Conservation (phyloP, 2,329 filamentous ascomycete genomes). For the Diaporthe helianthi region DNA sequence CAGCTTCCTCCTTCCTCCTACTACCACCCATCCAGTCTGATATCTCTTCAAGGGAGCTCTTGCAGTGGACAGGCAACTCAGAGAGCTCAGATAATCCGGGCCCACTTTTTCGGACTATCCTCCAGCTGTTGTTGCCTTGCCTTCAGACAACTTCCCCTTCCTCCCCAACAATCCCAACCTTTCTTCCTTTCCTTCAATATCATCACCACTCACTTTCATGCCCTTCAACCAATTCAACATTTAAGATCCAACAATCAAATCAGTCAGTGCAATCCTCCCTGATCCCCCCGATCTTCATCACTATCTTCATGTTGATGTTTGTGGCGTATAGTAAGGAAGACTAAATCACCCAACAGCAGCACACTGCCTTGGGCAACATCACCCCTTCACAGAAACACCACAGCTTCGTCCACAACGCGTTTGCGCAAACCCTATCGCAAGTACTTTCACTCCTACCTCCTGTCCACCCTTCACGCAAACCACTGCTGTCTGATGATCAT, state of each 20-base stretch:
- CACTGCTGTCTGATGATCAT: not conserved
- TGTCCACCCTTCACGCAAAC: not conserved
- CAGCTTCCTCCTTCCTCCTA: not conserved
- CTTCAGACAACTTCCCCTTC: not conserved
- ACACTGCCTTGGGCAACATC: slow-evolving; percentile 2
- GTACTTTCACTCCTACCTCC: not conserved
- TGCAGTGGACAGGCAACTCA: not conserved
- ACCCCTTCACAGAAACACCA: not conserved
- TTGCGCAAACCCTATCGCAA: not conserved
- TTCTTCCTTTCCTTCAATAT: not conserved
- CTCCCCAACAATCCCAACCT: not conserved
- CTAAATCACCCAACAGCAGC: not conserved
- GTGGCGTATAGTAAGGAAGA: not conserved
- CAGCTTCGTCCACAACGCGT: not conserved
- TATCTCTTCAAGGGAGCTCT: not conserved
- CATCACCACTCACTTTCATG: not conserved
- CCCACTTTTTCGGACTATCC: not conserved
- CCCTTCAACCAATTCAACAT: not conserved
- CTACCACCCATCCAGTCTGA: not conserved
- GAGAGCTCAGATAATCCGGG: not conserved
- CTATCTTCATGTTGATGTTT: not conserved
- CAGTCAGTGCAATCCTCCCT: not conserved
- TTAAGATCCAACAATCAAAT: not conserved
- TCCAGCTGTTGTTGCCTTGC: not conserved
- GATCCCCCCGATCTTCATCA: not conserved